Conservation (phyloP, 768 basidiomycete species). For the Dioszegia aurantiaca region DNA sequence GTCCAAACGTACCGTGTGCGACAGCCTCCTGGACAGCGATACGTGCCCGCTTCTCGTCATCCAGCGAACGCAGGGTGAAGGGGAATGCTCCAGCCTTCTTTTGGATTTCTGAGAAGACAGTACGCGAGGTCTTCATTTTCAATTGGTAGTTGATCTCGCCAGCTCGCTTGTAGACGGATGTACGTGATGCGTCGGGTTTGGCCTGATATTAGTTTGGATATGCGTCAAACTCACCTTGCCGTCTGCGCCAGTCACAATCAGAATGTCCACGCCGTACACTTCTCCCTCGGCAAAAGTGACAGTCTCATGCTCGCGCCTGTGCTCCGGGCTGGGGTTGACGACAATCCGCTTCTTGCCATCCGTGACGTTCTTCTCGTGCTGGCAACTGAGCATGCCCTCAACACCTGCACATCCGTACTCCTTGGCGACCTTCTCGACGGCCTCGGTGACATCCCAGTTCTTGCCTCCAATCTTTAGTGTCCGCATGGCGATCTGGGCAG, state of each 20-base stretch:
- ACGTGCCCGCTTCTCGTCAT: conserved; percentile 92
- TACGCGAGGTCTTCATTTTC: conserved; percentile 95
- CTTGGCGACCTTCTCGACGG: conserved; percentile 66
- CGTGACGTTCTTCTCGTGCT: conserved; percentile 88
- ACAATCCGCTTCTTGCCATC: conserved; percentile 96
- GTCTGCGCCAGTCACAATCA: conserved; percentile 71
- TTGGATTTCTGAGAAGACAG: conserved; percentile 95
- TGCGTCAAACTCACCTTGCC: conserved; percentile 61
- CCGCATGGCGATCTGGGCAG: conserved; percentile 88
- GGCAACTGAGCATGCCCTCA: conserved; percentile 95
- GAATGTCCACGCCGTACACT: conserved; percentile 85
- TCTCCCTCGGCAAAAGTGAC: conserved; percentile 86
- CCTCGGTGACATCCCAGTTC: conserved; percentile 92
- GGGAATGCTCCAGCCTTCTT: conserved; percentile 98
- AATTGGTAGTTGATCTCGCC: conserved; percentile 74
- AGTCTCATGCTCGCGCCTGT: conserved; percentile 80
- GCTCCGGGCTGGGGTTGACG: conserved; percentile 77
- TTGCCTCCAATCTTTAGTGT: conserved; percentile 86
- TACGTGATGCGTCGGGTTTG: conserved; percentile 80
- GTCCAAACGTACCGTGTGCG: conserved; percentile 63
- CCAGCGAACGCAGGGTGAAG: conserved; percentile 88
- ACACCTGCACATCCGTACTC: conserved; percentile 78
- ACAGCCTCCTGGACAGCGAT: conserved; percentile 96
- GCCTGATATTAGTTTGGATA: conserved; percentile 60
- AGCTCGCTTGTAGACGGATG: conserved; percentile 89